Conservation (phyloP, 805 yeast genomes). For the Komagataella pseudopastoris region DNA sequence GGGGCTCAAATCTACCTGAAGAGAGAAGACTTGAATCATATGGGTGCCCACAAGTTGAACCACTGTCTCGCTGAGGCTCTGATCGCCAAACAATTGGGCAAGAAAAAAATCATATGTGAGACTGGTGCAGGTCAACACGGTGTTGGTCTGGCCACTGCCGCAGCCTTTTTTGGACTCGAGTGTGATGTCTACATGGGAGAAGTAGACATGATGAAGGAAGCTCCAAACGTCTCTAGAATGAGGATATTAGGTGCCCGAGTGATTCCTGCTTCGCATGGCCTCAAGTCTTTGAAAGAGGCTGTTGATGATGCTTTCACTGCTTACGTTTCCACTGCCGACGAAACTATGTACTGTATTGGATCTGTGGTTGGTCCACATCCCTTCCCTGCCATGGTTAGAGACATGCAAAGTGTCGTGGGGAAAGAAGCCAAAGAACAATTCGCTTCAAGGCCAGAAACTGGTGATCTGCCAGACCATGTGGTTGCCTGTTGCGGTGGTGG, state of each 20-base stretch:
- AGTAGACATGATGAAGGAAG: conserved; percentile 6
- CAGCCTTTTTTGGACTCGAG: conserved; percentile 20
- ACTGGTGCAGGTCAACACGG: conserved; percentile 41
- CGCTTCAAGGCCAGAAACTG: neutral
- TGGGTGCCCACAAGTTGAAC: conserved; percentile 33
- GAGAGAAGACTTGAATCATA: conserved; percentile 22
- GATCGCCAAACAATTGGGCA: conserved; percentile 29
- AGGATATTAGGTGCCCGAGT: conserved; percentile 5
- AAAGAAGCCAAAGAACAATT: conserved; percentile 5
- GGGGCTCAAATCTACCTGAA: conserved; percentile 4
- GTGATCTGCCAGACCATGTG: conserved; percentile 5
- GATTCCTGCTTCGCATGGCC: conserved; percentile 5
- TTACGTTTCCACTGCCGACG: conserved; percentile 5
- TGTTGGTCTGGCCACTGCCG: conserved; percentile 36
- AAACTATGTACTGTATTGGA: conserved; percentile 6
- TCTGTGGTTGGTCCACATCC: conserved; percentile 7
- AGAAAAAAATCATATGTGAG: conserved; percentile 30
- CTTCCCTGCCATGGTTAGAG: conserved; percentile 6
- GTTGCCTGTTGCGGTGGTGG: conserved; percentile 8
- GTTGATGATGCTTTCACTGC: conserved; percentile 5
- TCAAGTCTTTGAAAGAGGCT: conserved; percentile 6
- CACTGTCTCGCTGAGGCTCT: conserved; percentile 31
- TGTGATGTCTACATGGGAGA: conserved; percentile 6
- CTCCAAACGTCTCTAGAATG: conserved; percentile 6
- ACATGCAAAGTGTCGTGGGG: conserved; percentile 6